Evolutionary conservation across 257 asterid genomes (phyloP), one percentile per base, ranked within the genome.

Genomic region (Plantago major): DNA sequence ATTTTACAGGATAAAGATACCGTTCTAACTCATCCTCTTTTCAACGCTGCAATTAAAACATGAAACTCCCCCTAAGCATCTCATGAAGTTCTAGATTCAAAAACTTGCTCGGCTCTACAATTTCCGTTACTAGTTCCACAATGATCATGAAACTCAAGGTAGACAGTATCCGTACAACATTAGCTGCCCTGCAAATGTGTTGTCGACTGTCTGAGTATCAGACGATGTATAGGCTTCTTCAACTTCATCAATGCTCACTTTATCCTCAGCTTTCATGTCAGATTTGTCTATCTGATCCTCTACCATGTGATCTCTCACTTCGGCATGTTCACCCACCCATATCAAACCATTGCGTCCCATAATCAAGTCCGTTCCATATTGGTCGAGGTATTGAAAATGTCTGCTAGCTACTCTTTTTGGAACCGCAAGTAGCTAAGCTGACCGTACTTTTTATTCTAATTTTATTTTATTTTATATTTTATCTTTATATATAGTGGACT

Each of bases 291-390:
- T 42, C 60, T 65, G 72, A 73, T 88, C 95, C 53, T 77, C 89
- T 15, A 49, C 66, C 84, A 79, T 84, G 66, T 75, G 93, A 56
- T 84, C 95, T 72, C 78, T 83, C 67, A 76, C 82, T 59, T 76
- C 90, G 49, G 84, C 88, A 57, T 86, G 98, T 62, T 92, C 93
- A 40, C 98, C 98, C 30, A 89, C 79, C 97, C 98, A 92, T 75
- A 92, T 58, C 72, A 82, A 86, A 50, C 98, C 98, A 46, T 92
- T 92, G 74, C 90, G 79, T 26, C 97, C 98, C 11, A 92, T 88
- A 58, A 92, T 84, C 75, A 92, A 64, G 76, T 92, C 98, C 5
- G 86, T 81, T 51, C 87, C 95, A 69, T 74, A 89, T 61, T 76
- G 82, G 18, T 86, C 95, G 49, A 92, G 79, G 74, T 88, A 67